Conservation (phyloP, 2,329 filamentous ascomycete genomes). For the Dactylonectria macrodidyma region DNA sequence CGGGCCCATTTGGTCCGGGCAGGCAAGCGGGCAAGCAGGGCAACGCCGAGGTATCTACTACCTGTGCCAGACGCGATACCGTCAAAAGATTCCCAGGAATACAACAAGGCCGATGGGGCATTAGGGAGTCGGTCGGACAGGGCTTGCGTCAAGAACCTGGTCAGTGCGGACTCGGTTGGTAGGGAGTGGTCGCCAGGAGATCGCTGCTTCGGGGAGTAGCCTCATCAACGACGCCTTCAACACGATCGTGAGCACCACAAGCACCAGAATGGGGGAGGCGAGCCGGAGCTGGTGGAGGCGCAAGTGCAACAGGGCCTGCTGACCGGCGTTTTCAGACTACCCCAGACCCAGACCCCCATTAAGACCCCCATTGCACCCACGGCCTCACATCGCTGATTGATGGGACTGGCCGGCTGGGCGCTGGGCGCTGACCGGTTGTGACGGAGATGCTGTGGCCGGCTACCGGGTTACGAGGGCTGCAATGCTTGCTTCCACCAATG, state of each 20-base stretch:
- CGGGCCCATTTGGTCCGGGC: not conserved
- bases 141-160: conserved; percentile 26
- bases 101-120: conserved; percentile 30
- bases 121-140: conserved; percentile 21
- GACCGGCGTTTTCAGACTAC: conserved; percentile 29
- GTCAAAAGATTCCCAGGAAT: conserved; percentile 38
- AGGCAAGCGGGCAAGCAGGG: conserved; percentile 2
- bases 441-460: conserved; percentile 22
- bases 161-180: conserved; percentile 25
- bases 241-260: conserved; percentile 31
- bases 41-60: conserved; percentile 36
- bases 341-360: conserved; percentile 23
- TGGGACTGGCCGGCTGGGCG: conserved; percentile 12
- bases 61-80: conserved; percentile 31
- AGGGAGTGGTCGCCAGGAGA: conserved; percentile 23
- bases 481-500: conserved; percentile 32
- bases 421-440: conserved; percentile 40
- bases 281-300: conserved; percentile 9
- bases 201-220: conserved; percentile 12
- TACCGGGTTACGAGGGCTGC: conserved; percentile 26
- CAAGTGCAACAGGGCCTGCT: conserved; percentile 30
- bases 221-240: conserved; percentile 20
- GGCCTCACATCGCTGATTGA: conserved; percentile 19
- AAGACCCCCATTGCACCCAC: conserved; percentile 9
- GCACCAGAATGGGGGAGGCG: conserved; percentile 6